Base-by-base conservation (phyloP, 2,329 filamentous ascomycete genomes). In the Diaporthe eres region DNA sequence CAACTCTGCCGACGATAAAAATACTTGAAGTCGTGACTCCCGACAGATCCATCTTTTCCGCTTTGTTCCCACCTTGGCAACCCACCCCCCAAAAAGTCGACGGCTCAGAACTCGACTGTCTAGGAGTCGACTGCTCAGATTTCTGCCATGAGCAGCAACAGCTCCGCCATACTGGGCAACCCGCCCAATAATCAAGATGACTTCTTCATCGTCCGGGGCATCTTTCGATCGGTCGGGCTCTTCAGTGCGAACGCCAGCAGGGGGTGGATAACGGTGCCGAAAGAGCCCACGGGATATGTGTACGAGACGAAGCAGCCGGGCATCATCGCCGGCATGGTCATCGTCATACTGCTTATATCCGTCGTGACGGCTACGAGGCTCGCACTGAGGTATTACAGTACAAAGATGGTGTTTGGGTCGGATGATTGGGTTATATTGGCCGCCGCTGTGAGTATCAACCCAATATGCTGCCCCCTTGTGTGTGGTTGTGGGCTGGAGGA, bases 371-470 rank as follows among this genome's bases (percentile, higher is more conserved):
- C 74, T 8, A 72, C 79, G 12, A 79, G 83, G 37, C 76, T 85
- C 34, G 72, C 74, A 13, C 71, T 83, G 55, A 78, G 82, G 34
- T 57, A 79, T 8, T 79, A 80, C 53, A 76, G 79, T 17, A 57
- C 75, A 39, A 67, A 80, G 15, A 76, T 84, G 68, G 73, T 78
- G 37, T 81, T 83, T n/a, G 83, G 83, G 4, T 74, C 77, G 34
- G 83, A 85, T 75, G 83, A 85, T 65, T 80, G 79, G 74, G 77
- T 81, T 3, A 82, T 83, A 42, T 78, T 83, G 28, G 79, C 80
- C n/a, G 83, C 82, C 22, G 81, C 80, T 44, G 80, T 83, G 77
- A 71, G 81, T 15, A 31, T 31, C 31, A 31, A 31, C 31, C 31
- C 31, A 31, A 17, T n/a, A 34, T 34, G 15, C 47, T 53, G 15